Base-by-base conservation (phyloP, 1,139 yeast species). In the Pneumocystis carinii region DNA sequence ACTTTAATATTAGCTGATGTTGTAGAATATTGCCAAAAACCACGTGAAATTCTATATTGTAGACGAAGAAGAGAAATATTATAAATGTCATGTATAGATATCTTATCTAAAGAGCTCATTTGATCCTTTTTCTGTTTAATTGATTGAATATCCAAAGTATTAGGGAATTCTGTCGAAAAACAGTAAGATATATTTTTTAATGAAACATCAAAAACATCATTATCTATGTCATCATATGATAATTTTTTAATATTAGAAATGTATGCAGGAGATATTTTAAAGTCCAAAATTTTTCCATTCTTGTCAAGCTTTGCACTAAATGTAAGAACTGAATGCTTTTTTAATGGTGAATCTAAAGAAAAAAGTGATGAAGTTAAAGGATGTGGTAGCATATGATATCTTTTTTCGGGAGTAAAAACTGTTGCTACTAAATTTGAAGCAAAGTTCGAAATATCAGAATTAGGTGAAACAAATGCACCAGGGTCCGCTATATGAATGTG, bases 401-500 rank as follows among this genome's bases (percentile, higher is more conserved):
- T 77, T 0, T 79, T 79, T 63, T 86, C 88, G 0, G 95, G 92
- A 41, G 86, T 78, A 71, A 92, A 92, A 0, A 85, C 80, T 0
- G 97, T 89, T 32, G 84, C 76, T 0, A 85, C 82, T 68, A 83
- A 79, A 57, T 77, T 78, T 66, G 78, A 80, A 0, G 95, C 95
- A 61, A 83, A 77, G 62, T 78, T 74, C 32, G 86, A 77, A n/a
- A 85, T 68, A 0, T 76, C 74, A 1, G 84, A 79, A 5, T 74
- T 70, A 1, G 83, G 81, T 19, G 73, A 73, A 32, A 83, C 73
- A 69, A 77, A 83, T 0, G 94, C 84, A 0, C 89, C 79, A 0
- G 97, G 97, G 71, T 90, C 92, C 0, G 98, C 97, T 66, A 92
- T 83, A 73, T 87, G 96, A 7, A 89, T 78, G 41, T 85, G 81